These are phyloP conservation scores for Daldinia concentrica DNA, from an alignment of 495 filamentous ascomycete genomes.

Conservation along the genomic window DNA sequence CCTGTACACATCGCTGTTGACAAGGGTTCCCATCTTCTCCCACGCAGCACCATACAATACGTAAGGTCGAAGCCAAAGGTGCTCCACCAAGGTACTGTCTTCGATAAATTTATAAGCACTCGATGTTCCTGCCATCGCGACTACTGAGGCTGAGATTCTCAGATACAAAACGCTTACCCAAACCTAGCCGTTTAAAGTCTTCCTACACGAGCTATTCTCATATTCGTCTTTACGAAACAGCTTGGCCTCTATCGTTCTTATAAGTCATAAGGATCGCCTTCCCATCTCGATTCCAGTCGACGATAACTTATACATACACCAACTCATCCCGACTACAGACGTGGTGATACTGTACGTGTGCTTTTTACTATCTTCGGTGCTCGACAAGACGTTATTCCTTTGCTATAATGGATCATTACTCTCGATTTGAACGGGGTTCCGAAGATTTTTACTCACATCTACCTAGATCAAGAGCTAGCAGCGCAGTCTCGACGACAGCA, in stretches of 20 bases:
- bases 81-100: constrained; percentile 47
- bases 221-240: constrained; percentile 20
- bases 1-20: constrained; percentile 29
- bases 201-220: constrained; percentile 31
- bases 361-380: constrained; percentile 19
- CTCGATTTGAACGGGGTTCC: constrained; percentile 44
- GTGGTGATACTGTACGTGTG: constrained; percentile 35
- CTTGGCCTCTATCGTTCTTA: constrained; percentile 33
- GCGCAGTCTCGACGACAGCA: constrained; percentile 50
- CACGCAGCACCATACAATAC: constrained; percentile 40
- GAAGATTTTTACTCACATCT: constrained; percentile 58
- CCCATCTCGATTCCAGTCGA: constrained; percentile 8
- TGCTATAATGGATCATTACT: constrained; percentile 46
- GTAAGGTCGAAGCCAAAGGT: constrained; percentile 39
- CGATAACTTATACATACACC: constrained; percentile 21
- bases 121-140: constrained; percentile 42
- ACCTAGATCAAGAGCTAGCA: constrained; percentile 53
- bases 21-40: constrained; percentile 34
- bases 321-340: constrained; percentile 12
- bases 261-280: constrained; percentile 34
- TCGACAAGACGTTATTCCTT: constrained; percentile 29
- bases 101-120: constrained; percentile 48
- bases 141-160: constrained; percentile 47
- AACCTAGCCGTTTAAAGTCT: constrained; percentile 36
- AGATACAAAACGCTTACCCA: constrained; percentile 46